phyloP scores from a whole-genome alignment of 148 eudicot species.

The Linanthus parryae region DNA sequence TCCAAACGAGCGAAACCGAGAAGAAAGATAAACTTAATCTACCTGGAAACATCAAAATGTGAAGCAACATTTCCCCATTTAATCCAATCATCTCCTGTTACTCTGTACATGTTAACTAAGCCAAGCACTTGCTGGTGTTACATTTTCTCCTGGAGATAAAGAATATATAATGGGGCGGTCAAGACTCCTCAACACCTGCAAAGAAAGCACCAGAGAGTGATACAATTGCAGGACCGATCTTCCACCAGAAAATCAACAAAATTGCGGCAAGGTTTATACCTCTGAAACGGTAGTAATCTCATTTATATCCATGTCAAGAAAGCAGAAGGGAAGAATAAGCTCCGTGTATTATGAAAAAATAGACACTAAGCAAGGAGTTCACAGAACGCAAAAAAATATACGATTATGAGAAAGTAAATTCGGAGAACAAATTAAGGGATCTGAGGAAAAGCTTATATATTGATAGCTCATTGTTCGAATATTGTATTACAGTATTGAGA shows the following conservation, averaged over 20 bases:
- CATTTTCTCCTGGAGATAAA: conserved; percentile 88
- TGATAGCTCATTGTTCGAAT: no score
- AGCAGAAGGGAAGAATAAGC: conserved; percentile 7
- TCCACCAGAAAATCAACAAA: no score
- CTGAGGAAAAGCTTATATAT: no score
- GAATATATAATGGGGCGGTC: conserved; percentile 68
- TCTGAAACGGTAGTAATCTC: conserved; percentile 79
- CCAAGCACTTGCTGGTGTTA: conserved; percentile 55
- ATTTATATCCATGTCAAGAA: conserved; percentile 53
- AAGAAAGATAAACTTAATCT: no score
- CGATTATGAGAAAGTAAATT: no score
- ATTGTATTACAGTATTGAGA: no score
- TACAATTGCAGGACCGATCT: no score
- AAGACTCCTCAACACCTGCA: conserved; percentile 55
- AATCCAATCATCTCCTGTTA: conserved; percentile 99
- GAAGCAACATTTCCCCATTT: conserved; percentile 75
- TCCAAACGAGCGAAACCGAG: no score
- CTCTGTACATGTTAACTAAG: conserved; percentile 81
- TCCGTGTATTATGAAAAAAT: no score
- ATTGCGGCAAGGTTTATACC: conserved; percentile 42
- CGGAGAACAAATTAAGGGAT: neutral
- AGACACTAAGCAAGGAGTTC: no score
- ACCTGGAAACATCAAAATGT: conserved; percentile 80
- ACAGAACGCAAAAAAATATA: no score
- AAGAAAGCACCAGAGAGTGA: neutral